A percentile compares a stretch with the other conserved stretches of the same genome.
These are phyloP conservation scores for Cladosporium sp. DNA, from an alignment of 2,329 filamentous ascomycete species.

Conservation along the genomic window DNA sequence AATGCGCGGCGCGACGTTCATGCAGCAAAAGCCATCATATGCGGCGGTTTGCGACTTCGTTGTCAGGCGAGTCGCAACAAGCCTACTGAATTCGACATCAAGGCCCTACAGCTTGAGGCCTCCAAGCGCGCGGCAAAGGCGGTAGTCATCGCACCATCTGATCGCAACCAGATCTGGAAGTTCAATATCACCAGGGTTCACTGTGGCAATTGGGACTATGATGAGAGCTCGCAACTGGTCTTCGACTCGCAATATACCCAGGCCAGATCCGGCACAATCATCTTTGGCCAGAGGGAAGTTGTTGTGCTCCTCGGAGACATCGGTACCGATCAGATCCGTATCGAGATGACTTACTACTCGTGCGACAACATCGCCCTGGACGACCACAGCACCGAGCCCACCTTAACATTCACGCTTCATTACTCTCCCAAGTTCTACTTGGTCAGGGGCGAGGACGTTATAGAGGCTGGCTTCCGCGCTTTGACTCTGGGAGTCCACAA, in stretches of 20 bases:
- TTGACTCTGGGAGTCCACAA: not conserved
- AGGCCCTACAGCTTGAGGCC: constrained; percentile 22
- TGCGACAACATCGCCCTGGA: constrained; percentile 37
- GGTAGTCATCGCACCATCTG: not conserved
- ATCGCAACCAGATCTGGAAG: constrained; percentile 18
- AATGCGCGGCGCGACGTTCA: constrained; percentile 14
- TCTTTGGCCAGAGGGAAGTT: constrained; percentile 27
- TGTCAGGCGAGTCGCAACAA: constrained; percentile 22
- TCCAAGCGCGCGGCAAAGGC: constrained; percentile 12
- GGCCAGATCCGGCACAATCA: constrained; percentile 36
- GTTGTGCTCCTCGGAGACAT: constrained; percentile 24
- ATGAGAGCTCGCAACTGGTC: constrained; percentile 25
- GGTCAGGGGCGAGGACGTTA: constrained; percentile 17
- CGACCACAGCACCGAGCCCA: constrained; percentile 23
- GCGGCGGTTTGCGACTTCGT: constrained; percentile 25
- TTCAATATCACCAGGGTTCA: constrained; percentile 34
- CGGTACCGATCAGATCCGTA: constrained; percentile 24
- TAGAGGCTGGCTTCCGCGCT: constrained; percentile 7
- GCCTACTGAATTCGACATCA: constrained; percentile 22
- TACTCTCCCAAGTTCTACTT: constrained; percentile 39
- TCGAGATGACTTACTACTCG: constrained; percentile 42
- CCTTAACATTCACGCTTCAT: constrained; percentile 36
- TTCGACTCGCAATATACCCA: constrained; percentile 42
- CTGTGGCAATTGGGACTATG: constrained; percentile 44
- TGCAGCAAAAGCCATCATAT: constrained; percentile 5